A percentile compares a stretch with the other conserved stretches of the same genome.
phyloP scores from a whole-genome alignment of 2,329 filamentous ascomycete species.

The Sarocladium strictum region DNA sequence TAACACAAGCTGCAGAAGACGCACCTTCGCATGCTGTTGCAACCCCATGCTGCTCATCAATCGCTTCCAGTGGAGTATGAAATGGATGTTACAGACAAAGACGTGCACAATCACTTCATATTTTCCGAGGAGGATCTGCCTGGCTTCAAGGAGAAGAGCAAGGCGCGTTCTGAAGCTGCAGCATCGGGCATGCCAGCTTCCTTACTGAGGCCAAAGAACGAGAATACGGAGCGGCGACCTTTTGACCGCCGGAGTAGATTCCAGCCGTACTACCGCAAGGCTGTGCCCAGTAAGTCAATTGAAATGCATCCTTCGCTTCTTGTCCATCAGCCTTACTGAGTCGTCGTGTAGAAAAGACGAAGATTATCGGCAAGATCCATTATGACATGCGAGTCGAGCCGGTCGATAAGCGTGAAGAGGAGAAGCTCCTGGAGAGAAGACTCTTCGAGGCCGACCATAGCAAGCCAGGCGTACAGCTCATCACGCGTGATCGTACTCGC shows the following conservation, averaged over 20 bases:
- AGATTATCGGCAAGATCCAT: constrained; percentile 63
- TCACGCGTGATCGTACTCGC: constrained; percentile 40
- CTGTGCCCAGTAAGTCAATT: constrained; percentile 72
- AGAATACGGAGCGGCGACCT: constrained; percentile 35
- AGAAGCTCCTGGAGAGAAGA: constrained; percentile 54
- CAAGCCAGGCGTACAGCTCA: constrained; percentile 43
- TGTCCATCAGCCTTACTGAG: too few species aligned
- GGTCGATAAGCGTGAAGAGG: constrained; percentile 64
- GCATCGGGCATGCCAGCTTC: constrained; percentile 54
- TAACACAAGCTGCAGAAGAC: constrained; percentile 18
- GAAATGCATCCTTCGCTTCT: too few species aligned
- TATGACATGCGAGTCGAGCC: constrained; percentile 74
- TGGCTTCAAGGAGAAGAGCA: constrained; percentile 39
- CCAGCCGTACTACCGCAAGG: constrained; percentile 60
- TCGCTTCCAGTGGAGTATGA: constrained; percentile 84
- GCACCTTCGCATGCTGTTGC: constrained; percentile 58
- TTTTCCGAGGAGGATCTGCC: constrained; percentile 93
- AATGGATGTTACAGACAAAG: constrained; percentile 56
- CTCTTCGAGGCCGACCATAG: constrained; percentile 44
- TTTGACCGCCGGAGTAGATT: constrained; percentile 38
- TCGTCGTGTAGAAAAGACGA: constrained; percentile 64
- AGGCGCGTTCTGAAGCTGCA: constrained; percentile 47
- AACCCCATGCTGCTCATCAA: constrained; percentile 59
- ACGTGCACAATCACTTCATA: constrained; percentile 80
- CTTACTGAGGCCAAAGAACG: constrained; percentile 33